Evolutionary conservation across 345 rosid genomes (phyloP).

Genomic region (Pelargonium nanum): DNA sequence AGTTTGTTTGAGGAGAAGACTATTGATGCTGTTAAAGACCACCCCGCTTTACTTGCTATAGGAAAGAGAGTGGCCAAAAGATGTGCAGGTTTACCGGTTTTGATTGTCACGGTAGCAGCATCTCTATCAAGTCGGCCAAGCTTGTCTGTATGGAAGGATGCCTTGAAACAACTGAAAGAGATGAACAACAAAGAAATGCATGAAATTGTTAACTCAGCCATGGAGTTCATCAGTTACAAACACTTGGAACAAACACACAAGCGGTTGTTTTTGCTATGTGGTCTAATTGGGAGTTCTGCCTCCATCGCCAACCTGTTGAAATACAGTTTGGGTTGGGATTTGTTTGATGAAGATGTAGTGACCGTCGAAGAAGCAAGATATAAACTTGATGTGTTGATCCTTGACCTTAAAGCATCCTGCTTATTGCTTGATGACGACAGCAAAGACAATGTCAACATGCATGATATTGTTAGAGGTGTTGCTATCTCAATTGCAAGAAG

Average conservation of each 20-base stretch:
- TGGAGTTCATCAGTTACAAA: neutral
- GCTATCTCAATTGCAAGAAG: slow-evolving; percentile 13
- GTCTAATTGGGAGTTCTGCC: neutral
- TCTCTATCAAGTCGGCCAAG: neutral
- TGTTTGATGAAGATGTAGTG: neutral
- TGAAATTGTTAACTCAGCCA: neutral
- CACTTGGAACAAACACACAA: neutral
- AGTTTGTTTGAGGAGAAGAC: slow-evolving; percentile 14
- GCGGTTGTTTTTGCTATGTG: slow-evolving; percentile 8
- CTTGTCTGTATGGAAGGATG: neutral
- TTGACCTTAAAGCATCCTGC: slow-evolving; percentile 21
- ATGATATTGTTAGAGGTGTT: slow-evolving; percentile 16
- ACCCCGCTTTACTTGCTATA: neutral
- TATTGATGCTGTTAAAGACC: neutral
- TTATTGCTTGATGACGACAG: slow-evolving; percentile 10
- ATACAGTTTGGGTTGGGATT: slow-evolving; percentile 18
- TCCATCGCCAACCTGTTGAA: slow-evolving; percentile 6
- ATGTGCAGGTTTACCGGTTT: slow-evolving; percentile 19
- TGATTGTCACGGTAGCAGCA: slow-evolving; percentile 4
- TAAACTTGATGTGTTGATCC: slow-evolving; percentile 7
- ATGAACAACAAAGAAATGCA: neutral
- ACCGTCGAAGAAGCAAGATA: slow-evolving; percentile 7
- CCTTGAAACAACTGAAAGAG: neutral
- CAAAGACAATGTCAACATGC: neutral
- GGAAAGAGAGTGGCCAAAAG: neutral